Conservation (phyloP, 1,284 basidiomycete species). For the Ceratobasidium sp. region DNA sequence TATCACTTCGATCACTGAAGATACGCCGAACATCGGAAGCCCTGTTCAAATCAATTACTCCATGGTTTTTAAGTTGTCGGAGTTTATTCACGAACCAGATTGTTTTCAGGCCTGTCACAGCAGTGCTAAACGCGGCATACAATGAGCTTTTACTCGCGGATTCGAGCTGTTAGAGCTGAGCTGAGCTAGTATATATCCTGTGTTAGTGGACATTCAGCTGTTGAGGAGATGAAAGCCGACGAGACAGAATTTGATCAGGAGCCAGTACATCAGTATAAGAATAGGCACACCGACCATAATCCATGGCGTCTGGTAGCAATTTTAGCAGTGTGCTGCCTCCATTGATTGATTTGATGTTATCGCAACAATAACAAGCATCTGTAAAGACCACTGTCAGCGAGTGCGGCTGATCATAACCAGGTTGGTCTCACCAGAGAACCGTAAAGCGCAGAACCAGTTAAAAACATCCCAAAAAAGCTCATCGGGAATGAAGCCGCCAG, state of each 20-base stretch:
- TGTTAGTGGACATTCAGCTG: background rate
- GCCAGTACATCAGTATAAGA: conserved; percentile 14
- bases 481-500: too few species aligned
- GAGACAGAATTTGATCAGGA: conserved; percentile 42
- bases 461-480: too few species aligned
- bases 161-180: conserved; percentile 44
- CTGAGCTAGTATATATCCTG: background rate
- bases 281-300: conserved; percentile 26
- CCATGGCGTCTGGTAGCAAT: conserved; percentile 36
- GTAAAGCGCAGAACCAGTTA: too few species aligned
- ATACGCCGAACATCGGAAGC: conserved; percentile 43
- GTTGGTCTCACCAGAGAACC: conserved; percentile 29
- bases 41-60: background rate
- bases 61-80: background rate
- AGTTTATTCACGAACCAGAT: conserved; percentile 41
- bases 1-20: conserved; percentile 42
- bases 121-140: conserved; percentile 45
- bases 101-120: conserved; percentile 45
- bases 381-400: background rate
- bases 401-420: background rate
- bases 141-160: conserved; percentile 46
- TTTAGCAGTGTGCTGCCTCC: too few species aligned
- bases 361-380: background rate
- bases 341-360: background rate
- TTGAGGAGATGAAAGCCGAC: conserved; percentile 2